A percentile compares a stretch with the other conserved stretches of the same genome.
Conservation (phyloP, 352 stramenopile genomes). For the Pythium myriotylum region DNA sequence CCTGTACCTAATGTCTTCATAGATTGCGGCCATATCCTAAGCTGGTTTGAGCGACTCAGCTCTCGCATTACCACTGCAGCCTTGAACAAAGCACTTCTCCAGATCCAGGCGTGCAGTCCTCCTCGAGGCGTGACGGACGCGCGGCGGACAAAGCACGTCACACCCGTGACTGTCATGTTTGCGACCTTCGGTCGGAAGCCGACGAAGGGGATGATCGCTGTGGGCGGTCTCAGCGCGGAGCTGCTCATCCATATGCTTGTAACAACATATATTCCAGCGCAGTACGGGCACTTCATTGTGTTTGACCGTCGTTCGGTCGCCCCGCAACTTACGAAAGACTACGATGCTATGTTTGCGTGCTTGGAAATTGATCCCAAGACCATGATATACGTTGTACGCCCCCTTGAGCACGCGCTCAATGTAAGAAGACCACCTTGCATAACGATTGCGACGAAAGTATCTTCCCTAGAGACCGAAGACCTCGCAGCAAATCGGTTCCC, state of each 20-base stretch:
- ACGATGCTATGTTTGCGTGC: constrained; percentile 49
- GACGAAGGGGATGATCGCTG: constrained; percentile 74
- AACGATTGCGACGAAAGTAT: constrained; percentile 48
- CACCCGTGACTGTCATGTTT: constrained; percentile 86
- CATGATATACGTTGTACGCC: constrained; percentile 62
- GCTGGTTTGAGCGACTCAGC: constrained; percentile 70
- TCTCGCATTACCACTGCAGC: constrained; percentile 52
- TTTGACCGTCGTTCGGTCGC: constrained; percentile 77
- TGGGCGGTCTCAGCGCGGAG: constrained; percentile 84
- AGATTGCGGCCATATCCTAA: constrained; percentile 57
- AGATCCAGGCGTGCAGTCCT: constrained; percentile 73
- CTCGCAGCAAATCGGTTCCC: constrained; percentile 43
- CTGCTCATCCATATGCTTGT: constrained; percentile 92
- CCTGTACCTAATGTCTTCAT: constrained; percentile 73
- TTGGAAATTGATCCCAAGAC: constrained; percentile 45
- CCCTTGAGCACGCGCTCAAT: constrained; percentile 90
- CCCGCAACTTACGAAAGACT: constrained; percentile 45
- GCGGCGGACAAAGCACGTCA: constrained; percentile 79
- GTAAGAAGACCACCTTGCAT: constrained; percentile 84
- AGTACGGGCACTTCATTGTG: constrained; percentile 92
- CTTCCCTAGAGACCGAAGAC: constrained; percentile 24
- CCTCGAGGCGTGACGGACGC: constrained; percentile 54
- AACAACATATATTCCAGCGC: constrained; percentile 89
- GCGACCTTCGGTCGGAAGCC: constrained; percentile 89
- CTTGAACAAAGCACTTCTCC: constrained; percentile 56